Conservation (phyloP, 2,329 filamentous ascomycete species). For the Thelonectria blattea region DNA sequence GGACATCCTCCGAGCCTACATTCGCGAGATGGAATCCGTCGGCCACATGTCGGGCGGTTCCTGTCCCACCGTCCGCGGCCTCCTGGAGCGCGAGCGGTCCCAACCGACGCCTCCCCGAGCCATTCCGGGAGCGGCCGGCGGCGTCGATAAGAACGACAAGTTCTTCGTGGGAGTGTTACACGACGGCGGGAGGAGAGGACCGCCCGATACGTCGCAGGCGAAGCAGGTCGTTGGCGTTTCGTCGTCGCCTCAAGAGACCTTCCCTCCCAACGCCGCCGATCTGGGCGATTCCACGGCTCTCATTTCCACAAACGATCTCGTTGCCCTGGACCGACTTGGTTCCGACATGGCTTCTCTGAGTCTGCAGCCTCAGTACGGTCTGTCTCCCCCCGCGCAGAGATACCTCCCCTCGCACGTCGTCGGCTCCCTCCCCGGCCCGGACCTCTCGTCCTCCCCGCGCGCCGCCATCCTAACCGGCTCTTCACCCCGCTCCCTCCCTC, state of each 20-base stretch:
- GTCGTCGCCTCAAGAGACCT: conserved; percentile 46
- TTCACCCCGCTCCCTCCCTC: conserved; percentile 50
- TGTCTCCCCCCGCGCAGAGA: conserved; percentile 43
- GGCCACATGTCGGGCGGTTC: conserved; percentile 49
- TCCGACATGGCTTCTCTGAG: conserved; percentile 50
- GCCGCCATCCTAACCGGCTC: conserved; percentile 40
- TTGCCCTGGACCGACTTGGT: conserved; percentile 53
- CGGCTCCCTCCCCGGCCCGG: conserved; percentile 33
- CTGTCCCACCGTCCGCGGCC: conserved; percentile 58
- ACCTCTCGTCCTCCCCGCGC: conserved; percentile 44
- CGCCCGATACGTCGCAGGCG: conserved; percentile 41
- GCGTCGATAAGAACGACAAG: conserved; percentile 48
- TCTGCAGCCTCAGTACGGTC: conserved; percentile 47
- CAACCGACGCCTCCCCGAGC: conserved; percentile 44
- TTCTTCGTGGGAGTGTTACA: conserved; percentile 49
- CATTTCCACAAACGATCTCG: conserved; percentile 61
- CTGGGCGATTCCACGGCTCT: conserved; percentile 49
- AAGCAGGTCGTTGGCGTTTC: conserved; percentile 38
- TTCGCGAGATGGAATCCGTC: conserved; percentile 63
- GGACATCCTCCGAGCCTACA: conserved; percentile 66
- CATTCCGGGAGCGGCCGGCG: conserved; percentile 37
- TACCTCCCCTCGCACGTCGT: conserved; percentile 45
- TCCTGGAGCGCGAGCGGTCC: conserved; percentile 54
- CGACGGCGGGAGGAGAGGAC: conserved; percentile 45
- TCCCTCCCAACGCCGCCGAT: conserved; percentile 41